Conservation (phyloP, 2,329 filamentous ascomycete species). For the Aureobasidium sp. region DNA sequence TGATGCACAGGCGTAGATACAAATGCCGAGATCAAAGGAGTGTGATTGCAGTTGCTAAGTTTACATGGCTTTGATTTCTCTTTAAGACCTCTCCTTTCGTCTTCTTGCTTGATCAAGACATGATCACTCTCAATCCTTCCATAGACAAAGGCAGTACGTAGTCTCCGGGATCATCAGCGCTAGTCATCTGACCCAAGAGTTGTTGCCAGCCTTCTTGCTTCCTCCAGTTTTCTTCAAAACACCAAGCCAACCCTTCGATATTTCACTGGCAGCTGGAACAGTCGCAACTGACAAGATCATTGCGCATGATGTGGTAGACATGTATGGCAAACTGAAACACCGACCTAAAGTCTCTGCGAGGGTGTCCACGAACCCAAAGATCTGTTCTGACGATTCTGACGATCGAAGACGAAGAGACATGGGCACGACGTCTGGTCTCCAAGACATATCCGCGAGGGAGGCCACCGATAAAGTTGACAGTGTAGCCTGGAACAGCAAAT, state of each 20-base stretch:
- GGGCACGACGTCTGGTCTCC: not conserved
- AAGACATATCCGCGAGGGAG: not conserved
- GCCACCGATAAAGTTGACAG: not conserved
- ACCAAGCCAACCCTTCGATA: not conserved
- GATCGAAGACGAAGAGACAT: not conserved
- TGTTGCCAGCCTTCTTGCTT: not conserved
- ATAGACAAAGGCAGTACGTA: not conserved
- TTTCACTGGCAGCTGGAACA: not conserved
- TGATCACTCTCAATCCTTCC: not conserved
- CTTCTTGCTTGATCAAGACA: not conserved
- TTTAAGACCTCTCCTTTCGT: not conserved
- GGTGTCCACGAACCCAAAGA: not conserved
- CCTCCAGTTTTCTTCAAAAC: no score
- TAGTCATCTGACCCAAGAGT: not conserved
- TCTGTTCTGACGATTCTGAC: not conserved
- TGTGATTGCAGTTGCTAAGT: not conserved
- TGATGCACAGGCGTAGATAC: not conserved
- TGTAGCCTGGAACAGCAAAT: not conserved
- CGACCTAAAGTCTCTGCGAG: not conserved
- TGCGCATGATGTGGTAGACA: not conserved
- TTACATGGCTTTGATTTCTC: not conserved
- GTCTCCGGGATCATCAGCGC: no score
- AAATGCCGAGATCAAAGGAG: not conserved
- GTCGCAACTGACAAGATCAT: not conserved
- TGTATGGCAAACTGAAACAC: not conserved